Evolutionary conservation across 257 asterid genomes (phyloP).

Genomic region (Salvia splendens): DNA sequence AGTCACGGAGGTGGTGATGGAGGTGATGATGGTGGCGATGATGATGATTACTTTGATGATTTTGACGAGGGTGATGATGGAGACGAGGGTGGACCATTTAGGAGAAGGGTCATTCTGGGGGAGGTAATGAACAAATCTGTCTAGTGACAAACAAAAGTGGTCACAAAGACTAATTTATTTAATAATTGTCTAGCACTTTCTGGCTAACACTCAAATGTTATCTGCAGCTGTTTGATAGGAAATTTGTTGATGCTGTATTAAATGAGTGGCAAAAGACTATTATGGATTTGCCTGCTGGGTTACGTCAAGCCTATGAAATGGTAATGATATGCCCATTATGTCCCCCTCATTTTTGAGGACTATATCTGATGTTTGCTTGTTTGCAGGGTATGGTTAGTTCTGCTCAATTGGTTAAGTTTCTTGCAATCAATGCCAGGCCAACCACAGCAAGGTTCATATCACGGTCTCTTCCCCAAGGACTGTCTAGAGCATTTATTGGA

Average conservation of each 20-base stretch:
- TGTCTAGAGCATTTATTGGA: slow-evolving; percentile 89
- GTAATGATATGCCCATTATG: slow-evolving; percentile 41
- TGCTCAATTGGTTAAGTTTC: slow-evolving; percentile 85
- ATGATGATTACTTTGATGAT: slow-evolving; percentile 92
- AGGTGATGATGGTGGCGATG: slow-evolving; percentile 96
- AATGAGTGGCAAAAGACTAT: slow-evolving; percentile 98
- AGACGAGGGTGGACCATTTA: slow-evolving; percentile 89
- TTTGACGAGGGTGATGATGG: slow-evolving; percentile 98
- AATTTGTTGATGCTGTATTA: slow-evolving; percentile 91
- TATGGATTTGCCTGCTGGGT: slow-evolving; percentile 97
- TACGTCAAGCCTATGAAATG: slow-evolving; percentile 98
- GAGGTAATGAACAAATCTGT: slow-evolving; percentile 61
- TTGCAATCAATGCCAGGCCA: slow-evolving; percentile 90
- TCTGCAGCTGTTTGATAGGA: slow-evolving; percentile 80
- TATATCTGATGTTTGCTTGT: slow-evolving; percentile 36
- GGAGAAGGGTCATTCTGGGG: slow-evolving; percentile 75
- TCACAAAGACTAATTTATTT: not conserved
- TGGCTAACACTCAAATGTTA: slow-evolving; percentile 20
- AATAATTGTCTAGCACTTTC: slow-evolving; percentile 4
- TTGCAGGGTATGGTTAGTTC: slow-evolving; percentile 94
- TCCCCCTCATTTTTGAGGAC: not conserved
- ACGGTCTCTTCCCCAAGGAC: slow-evolving; percentile 82
- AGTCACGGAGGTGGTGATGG: slow-evolving; percentile 97
- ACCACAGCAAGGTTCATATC: slow-evolving; percentile 83
- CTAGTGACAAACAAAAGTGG: slow-evolving; percentile 1